These are phyloP conservation scores for Pseudomassariella vexata DNA, from an alignment of 2,329 filamentous ascomycete genomes.

Conservation along the genomic window DNA sequence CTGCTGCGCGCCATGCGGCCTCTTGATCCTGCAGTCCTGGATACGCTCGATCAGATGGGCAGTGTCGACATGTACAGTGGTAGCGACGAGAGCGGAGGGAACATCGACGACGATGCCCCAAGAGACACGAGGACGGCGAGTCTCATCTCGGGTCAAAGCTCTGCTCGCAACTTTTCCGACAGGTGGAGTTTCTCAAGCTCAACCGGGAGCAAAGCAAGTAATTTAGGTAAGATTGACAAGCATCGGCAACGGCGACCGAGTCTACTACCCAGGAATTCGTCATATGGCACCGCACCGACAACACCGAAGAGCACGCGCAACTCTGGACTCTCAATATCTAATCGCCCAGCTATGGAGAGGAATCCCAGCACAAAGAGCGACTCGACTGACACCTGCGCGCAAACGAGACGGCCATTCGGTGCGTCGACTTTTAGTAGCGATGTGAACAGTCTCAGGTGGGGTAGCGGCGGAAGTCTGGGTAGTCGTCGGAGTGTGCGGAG, in stretches of 20 bases:
- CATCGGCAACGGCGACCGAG: constrained; percentile 12
- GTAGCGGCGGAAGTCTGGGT: constrained; percentile 27
- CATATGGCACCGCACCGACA: constrained; percentile 49
- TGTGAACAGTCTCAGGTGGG: constrained; percentile 30
- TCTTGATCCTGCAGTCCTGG: constrained; percentile 49
- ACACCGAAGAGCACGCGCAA: constrained; percentile 39
- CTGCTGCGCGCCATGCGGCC: constrained; percentile 71
- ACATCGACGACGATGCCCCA: constrained; percentile 35
- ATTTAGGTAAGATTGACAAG: constrained; percentile 5
- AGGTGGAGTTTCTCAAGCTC: constrained; percentile 18
- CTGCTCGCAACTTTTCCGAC: too few species aligned
- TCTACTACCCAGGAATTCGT: constrained; percentile 31
- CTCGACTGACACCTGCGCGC: constrained; percentile 36
- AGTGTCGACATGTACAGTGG: constrained; percentile 10
- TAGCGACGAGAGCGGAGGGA: constrained; percentile 17
- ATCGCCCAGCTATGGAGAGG: too few species aligned
- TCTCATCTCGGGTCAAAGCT: too few species aligned
- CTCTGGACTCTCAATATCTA: too few species aligned
- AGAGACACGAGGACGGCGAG: constrained; percentile 34
- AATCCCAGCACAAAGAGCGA: too few species aligned
- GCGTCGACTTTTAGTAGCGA: constrained; percentile 23
- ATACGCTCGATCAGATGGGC: constrained; percentile 19
- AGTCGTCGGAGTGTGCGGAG: constrained; percentile 24
- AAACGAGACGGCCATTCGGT: constrained; percentile 33
- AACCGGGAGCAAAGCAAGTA: constrained; percentile 15